phyloP scores from a whole-genome alignment of 805 yeast species.

The Millerago galiae region DNA sequence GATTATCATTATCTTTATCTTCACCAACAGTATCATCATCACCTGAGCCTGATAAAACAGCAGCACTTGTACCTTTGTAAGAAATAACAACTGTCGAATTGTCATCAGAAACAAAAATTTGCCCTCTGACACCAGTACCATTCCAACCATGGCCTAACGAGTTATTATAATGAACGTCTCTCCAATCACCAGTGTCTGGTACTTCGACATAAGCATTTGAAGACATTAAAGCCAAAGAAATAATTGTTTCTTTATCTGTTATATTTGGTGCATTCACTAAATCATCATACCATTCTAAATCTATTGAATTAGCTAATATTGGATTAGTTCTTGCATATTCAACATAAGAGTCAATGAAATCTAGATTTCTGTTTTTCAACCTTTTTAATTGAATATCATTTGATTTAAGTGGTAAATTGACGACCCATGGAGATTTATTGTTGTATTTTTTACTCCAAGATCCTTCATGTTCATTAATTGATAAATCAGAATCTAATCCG shows the following conservation, averaged over 20 bases:
- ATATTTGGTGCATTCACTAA: conserved; percentile 63
- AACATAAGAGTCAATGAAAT: conserved; percentile 59
- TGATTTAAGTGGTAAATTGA: conserved; percentile 25
- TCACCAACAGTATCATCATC: conserved; percentile 76
- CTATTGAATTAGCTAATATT: conserved; percentile 29
- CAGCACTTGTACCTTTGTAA: conserved; percentile 89
- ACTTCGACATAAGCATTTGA: conserved; percentile 83
- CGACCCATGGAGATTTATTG: conserved; percentile 35
- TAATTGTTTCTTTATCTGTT: conserved; percentile 63
- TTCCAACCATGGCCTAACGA: conserved; percentile 81
- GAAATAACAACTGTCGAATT: conserved; percentile 64
- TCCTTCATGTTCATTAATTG: conserved; percentile 8
- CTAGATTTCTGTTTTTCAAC: conserved; percentile 45
- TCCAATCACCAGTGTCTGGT: conserved; percentile 83
- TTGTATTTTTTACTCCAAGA: conserved; percentile 14
- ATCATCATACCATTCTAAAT: conserved; percentile 62
- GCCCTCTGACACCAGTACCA: conserved; percentile 81
- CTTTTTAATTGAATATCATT: conserved; percentile 28
- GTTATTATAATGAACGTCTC: conserved; percentile 62
- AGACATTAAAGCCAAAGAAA: conserved; percentile 76
- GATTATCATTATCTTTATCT: conserved; percentile 83
- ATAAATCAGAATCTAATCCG: conserved; percentile 5
- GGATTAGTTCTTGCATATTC: conserved; percentile 41
- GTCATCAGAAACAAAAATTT: conserved; percentile 65
- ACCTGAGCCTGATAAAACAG: conserved; percentile 68